Evolutionary conservation across 441 rosid species (phyloP), one percentile per base, ranked within the genome.

Genomic region (Syzygium malaccense): DNA sequence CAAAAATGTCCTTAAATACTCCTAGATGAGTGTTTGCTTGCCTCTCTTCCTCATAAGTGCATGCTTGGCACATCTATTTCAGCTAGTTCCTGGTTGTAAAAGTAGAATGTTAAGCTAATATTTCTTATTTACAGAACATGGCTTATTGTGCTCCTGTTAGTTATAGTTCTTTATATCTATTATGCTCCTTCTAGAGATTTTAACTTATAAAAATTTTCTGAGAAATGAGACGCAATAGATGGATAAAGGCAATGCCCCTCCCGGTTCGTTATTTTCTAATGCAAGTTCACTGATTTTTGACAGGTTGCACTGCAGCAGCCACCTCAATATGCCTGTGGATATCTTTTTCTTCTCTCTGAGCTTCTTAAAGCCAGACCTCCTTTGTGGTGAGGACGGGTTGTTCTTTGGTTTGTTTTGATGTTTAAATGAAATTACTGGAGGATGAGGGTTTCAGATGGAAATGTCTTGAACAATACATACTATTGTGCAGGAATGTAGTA

Each of bases 231-330:
- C n/a, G 41, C 83, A 45, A 12, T 75, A 23, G 83, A 75, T 41
- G 49, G 49, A 41, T 41, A n/a, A 75, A 12, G 41, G 83, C 83
- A 75, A 75, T 13, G n/a, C 83, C 17, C 41, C 41, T 41, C 2
- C 53, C 1, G 9, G 48, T 75, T 41, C 12, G 25, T 41, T 7
- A 41, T 75, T 23, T 41, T 75, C 51, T 75, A 41, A 75, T 41
- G 83, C 49, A 41, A 75, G 6, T 41, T 23, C 53, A 75, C 51
- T 41, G 28, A 75, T 23, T 75, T 87, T 90, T 89, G 64, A 54
- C 94, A 98, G 99, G 97, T 96, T 89, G 96, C 98, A 32, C 96
- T 98, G 88, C 99, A 96, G 90, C 99, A 95, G 93, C 99, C 99
- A 49, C 96, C 99, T 86, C 97, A 97, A 83, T 95, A 93, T 93